Evolutionary conservation across 2,329 filamentous ascomycete genomes (phyloP).

Genomic region (Arachnomyces sp.): DNA sequence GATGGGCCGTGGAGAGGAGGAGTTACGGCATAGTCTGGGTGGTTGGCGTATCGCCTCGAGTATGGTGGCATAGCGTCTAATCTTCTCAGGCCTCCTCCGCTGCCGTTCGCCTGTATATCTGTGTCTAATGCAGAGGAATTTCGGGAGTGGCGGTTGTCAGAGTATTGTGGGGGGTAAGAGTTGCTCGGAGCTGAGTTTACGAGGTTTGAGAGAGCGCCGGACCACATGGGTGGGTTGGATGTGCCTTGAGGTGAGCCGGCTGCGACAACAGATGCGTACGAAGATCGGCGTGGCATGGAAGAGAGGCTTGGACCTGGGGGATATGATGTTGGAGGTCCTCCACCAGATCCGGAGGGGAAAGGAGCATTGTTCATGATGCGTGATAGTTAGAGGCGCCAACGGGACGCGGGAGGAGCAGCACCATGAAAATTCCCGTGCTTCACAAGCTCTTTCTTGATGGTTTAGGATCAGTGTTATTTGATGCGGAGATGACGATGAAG

Average conservation of each 20-base stretch:
- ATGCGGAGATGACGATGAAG: too few species aligned
- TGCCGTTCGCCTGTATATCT: slow-evolving; percentile 42
- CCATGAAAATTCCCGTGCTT: too few species aligned
- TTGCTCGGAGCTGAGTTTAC: slow-evolving; percentile 24
- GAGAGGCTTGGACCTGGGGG: slow-evolving; percentile 26
- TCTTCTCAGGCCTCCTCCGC: slow-evolving; percentile 39
- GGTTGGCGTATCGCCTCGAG: slow-evolving; percentile 40
- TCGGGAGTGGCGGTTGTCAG: slow-evolving; percentile 25
- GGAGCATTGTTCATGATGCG: slow-evolving; percentile 38
- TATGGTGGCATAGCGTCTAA: slow-evolving; percentile 38
- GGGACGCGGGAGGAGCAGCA: slow-evolving; percentile 1
- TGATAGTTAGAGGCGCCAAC: slow-evolving; percentile 1
- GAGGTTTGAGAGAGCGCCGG: slow-evolving; percentile 26
- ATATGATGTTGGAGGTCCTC: slow-evolving; percentile 30
- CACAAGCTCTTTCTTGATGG: too few species aligned
- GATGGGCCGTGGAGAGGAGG: slow-evolving; percentile 17
- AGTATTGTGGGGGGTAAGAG: slow-evolving; percentile 29
- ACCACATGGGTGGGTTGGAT: slow-evolving; percentile 33
- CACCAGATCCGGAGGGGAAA: slow-evolving; percentile 33
- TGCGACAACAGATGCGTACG: slow-evolving; percentile 54
- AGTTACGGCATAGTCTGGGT: slow-evolving; percentile 16
- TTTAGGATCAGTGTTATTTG: too few species aligned
- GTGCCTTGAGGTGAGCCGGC: slow-evolving; percentile 29
- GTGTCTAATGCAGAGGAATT: slow-evolving; percentile 37
- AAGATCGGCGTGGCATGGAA: slow-evolving; percentile 46